phyloP scores from a whole-genome alignment of 2,329 filamentous ascomycete genomes.

The Scleromitrula shiraiana region DNA sequence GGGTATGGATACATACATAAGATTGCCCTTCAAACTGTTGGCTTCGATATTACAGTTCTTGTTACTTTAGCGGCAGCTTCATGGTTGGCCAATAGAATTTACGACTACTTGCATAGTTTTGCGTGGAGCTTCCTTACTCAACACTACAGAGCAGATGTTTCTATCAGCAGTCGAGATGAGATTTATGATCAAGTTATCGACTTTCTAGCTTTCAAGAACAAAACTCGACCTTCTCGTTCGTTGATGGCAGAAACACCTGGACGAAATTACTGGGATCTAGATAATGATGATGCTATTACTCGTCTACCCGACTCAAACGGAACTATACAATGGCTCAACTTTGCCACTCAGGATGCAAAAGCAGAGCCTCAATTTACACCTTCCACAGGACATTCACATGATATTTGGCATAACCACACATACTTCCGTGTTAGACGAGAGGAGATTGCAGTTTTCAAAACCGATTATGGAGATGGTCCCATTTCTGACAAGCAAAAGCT shows the following conservation, averaged over 20 bases:
- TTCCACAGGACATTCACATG: conserved; percentile 41
- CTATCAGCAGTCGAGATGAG: conserved; percentile 46
- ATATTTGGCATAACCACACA: conserved; percentile 45
- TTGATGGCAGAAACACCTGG: conserved; percentile 48
- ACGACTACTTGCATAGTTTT: conserved; percentile 31
- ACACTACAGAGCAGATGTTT: conserved; percentile 45
- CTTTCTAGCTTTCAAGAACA: conserved; percentile 47
- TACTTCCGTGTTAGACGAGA: conserved; percentile 38
- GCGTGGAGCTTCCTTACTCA: conserved; percentile 35
- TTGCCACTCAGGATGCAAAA: conserved; percentile 49
- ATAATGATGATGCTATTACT: conserved; percentile 37
- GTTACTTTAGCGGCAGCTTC: conserved; percentile 22
- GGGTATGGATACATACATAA: conserved; percentile 28
- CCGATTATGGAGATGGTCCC: conserved; percentile 22
- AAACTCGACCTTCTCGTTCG: conserved; percentile 42
- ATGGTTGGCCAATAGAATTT: conserved; percentile 37
- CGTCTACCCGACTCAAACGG: conserved; percentile 34
- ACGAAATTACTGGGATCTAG: conserved; percentile 45
- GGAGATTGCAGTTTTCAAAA: conserved; percentile 20
- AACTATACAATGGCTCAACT: conserved; percentile 44
- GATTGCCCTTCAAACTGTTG: conserved; percentile 23
- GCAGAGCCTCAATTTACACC: conserved; percentile 45
- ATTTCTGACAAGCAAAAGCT: conserved; percentile 46
- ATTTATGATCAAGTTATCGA: conserved; percentile 52
- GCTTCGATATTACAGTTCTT: conserved; percentile 27